phyloP scores from a whole-genome alignment of 2,329 filamentous ascomycete species.

The Sporothrix schenckii region DNA sequence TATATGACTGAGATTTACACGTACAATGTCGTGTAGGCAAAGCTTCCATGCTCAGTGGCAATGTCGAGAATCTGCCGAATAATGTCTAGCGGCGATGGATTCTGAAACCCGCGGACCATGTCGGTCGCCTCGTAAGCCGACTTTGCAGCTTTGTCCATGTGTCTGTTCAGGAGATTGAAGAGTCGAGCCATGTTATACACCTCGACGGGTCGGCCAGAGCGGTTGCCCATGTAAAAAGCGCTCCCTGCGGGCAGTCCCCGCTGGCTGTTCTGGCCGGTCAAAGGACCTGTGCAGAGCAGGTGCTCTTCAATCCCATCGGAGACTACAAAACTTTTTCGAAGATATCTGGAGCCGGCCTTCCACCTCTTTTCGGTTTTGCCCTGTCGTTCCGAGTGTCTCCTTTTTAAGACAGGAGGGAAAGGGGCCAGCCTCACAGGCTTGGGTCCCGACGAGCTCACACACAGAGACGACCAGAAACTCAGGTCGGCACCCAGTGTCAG shows the following conservation, averaged over 20 bases:
- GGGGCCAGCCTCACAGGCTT: background rate
- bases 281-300: background rate
- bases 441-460: constrained; percentile 15
- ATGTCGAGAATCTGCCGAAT: constrained; percentile 26
- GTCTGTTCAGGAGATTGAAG: constrained; percentile 7
- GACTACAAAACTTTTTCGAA: constrained; percentile 43
- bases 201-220: background rate
- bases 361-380: constrained; percentile 8
- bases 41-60: constrained; percentile 22
- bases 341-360: constrained; percentile 33
- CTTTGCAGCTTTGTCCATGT: constrained; percentile 13
- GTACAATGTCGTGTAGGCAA: constrained; percentile 34
- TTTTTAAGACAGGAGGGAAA: background rate
- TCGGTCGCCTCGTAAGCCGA: constrained; percentile 10
- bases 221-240: background rate
- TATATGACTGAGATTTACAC: background rate
- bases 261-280: background rate
- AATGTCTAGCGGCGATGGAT: constrained; percentile 25
- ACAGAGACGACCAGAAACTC: constrained; percentile 33
- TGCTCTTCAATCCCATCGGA: constrained; percentile 48
- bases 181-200: constrained; percentile 29
- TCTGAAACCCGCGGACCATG: background rate
- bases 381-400: background rate
- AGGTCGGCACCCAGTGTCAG: constrained; percentile 32
- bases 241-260: background rate